Conservation (phyloP, 257 asterid species). For the Echites panduratus region DNA sequence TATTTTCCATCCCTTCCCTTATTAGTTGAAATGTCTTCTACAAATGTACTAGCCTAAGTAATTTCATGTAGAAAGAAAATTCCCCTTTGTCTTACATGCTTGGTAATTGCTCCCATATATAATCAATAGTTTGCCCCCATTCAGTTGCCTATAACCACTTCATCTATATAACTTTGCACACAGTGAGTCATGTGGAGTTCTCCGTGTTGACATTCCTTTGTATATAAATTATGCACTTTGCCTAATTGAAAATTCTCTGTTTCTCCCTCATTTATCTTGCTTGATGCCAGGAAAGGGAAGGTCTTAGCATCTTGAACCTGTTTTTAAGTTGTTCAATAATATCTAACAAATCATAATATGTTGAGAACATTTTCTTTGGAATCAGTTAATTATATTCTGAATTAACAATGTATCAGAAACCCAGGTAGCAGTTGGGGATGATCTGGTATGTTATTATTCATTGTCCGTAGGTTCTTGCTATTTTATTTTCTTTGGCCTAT, state of each 20-base stretch:
- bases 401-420: too few relatives aligned
- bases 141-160: background rate
- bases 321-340: too few relatives aligned
- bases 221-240: too few relatives aligned
- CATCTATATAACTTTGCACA: background rate
- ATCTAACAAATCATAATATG: too few relatives aligned
- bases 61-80: too few relatives aligned
- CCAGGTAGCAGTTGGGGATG: background rate
- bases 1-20: background rate
- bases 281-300: background rate
- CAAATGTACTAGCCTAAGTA: too few relatives aligned
- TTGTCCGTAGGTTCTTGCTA: background rate
- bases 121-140: background rate
- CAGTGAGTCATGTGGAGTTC: background rate
- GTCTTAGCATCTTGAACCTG: background rate
- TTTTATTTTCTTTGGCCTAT: background rate
- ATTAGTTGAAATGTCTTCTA: background rate
- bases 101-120: background rate
- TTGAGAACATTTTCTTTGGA: too few relatives aligned
- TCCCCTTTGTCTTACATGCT: background rate
- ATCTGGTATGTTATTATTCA: background rate
- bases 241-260: background rate
- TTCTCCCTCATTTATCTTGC: background rate
- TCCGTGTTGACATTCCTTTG: background rate
- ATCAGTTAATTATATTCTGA: too few relatives aligned